A percentile compares a stretch with the other conserved stretches of the same genome.
phyloP scores from a whole-genome alignment of 805 yeast species.

The Starmerella roubikii region DNA sequence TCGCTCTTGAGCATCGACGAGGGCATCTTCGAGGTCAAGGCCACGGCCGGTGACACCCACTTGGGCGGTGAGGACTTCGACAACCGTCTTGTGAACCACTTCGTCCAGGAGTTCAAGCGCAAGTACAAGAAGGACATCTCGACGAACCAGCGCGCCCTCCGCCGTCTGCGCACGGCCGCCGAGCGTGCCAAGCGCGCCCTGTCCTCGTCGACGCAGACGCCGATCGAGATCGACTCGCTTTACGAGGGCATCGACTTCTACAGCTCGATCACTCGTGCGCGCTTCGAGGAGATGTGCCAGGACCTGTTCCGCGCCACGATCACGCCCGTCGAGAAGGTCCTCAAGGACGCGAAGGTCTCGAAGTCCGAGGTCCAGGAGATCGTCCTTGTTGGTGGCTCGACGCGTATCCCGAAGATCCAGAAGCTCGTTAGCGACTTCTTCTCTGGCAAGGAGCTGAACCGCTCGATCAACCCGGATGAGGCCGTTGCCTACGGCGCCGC shows the following conservation, averaged over 20 bases:
- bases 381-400: slow-evolving; percentile 94
- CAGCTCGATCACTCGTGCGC: slow-evolving; percentile 92
- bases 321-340: slow-evolving; percentile 91
- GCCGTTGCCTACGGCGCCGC: slow-evolving; percentile 99
- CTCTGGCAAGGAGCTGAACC: slow-evolving; percentile 95
- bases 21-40: slow-evolving; percentile 93
- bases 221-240: slow-evolving; percentile 87
- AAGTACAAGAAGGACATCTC: slow-evolving; percentile 93
- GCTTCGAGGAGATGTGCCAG: slow-evolving; percentile 93
- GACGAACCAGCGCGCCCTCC: slow-evolving; percentile 87
- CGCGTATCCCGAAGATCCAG: slow-evolving; percentile 96
- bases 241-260: slow-evolving; percentile 93
- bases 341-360: slow-evolving; percentile 80
- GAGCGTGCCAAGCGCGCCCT: slow-evolving; percentile 99
- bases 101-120: slow-evolving; percentile 92
- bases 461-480: slow-evolving; percentile 95
- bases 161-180: slow-evolving; percentile 98
- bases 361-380: slow-evolving; percentile 83
- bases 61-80: slow-evolving; percentile 99
- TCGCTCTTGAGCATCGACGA: slow-evolving; percentile 85
- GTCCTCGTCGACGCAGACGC: slow-evolving; percentile 89
- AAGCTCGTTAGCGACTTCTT: slow-evolving; percentile 91
- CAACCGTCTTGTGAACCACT: slow-evolving; percentile 87
- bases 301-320: slow-evolving; percentile 86
- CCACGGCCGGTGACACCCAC: slow-evolving; percentile 84